A percentile compares a stretch with the other conserved stretches of the same genome.
phyloP scores from a whole-genome alignment of 106 monocot species.

The Allium fistulosum region DNA sequence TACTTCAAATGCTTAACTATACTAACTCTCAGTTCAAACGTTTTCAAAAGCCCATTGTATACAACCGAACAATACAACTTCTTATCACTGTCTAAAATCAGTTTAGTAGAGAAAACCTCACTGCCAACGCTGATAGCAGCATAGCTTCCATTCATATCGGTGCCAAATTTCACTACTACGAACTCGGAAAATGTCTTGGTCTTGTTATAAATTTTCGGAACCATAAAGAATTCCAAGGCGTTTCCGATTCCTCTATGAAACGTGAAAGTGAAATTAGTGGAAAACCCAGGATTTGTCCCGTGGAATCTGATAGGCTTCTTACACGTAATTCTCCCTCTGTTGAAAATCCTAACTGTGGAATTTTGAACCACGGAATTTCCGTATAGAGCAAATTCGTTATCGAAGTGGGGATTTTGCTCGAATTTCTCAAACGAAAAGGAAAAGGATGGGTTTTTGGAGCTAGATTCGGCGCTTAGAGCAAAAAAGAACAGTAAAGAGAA shows the following conservation, averaged over 20 bases:
- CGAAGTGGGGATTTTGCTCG: slow-evolving; percentile 11
- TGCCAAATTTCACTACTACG: slow-evolving; percentile 35
- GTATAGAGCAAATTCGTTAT: slow-evolving; percentile 26
- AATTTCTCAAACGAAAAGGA: slow-evolving; percentile 54
- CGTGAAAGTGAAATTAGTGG: slow-evolving; percentile 70
- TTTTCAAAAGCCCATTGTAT: slow-evolving; percentile 45
- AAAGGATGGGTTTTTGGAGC: slow-evolving; percentile 7
- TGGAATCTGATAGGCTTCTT: slow-evolving; percentile 29
- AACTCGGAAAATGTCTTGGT: slow-evolving; percentile 8
- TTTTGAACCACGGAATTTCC: slow-evolving; percentile 38
- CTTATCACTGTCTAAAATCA: slow-evolving; percentile 18
- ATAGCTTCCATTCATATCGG: slow-evolving; percentile 17
- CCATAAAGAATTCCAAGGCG: slow-evolving; percentile 50
- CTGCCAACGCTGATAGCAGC: slow-evolving; percentile 31
- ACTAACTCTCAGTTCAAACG: slow-evolving; percentile 42
- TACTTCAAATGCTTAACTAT: slow-evolving; percentile 24
- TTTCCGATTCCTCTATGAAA: slow-evolving; percentile 2
- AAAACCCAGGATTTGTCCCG: slow-evolving; percentile 51
- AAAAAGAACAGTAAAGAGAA: slow-evolving; percentile 4
- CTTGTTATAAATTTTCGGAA: not conserved
- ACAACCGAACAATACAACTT: slow-evolving; percentile 72
- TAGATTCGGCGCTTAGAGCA: not conserved
- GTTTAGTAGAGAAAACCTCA: not conserved
- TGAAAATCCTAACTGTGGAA: slow-evolving; percentile 29
- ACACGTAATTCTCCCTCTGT: slow-evolving; percentile 30